Evolutionary conservation across 208 protist species (phyloP).

Genomic region (Trypanosoma theileri): DNA sequence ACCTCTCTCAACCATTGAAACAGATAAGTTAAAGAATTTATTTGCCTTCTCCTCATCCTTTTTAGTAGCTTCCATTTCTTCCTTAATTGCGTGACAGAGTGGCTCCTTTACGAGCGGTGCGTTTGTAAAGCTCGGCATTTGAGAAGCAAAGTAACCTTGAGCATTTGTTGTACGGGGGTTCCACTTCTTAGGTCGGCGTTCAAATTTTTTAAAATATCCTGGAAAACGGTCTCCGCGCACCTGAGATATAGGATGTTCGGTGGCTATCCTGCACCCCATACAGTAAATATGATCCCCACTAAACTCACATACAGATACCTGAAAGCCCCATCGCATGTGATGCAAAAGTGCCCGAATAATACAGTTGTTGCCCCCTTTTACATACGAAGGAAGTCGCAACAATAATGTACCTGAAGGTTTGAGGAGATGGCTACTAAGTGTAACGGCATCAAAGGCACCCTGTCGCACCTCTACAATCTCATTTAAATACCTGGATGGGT

Average conservation of each 20-base stretch:
- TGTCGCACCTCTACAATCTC: background rate
- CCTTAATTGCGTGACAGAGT: constrained; percentile 25
- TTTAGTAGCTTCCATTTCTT: constrained; percentile 31
- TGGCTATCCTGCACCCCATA: constrained; percentile 18
- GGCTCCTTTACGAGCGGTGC: constrained; percentile 40
- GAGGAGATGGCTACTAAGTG: constrained; percentile 20
- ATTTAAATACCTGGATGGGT: background rate
- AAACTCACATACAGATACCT: constrained; percentile 7
- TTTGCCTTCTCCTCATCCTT: constrained; percentile 42
- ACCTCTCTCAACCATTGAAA: constrained; percentile 66
- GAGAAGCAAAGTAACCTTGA: constrained; percentile 23
- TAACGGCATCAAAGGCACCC: constrained; percentile 6
- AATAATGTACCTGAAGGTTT: constrained; percentile 24
- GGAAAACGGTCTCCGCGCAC: constrained; percentile 38
- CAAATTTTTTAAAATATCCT: constrained; percentile 27
- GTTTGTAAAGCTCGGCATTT: constrained; percentile 56
- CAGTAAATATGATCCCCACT: constrained; percentile 20
- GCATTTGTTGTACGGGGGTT: constrained; percentile 39
- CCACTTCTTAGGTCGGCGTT: constrained; percentile 38
- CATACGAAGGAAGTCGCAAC: constrained; percentile 15
- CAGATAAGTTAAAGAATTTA: constrained; percentile 57
- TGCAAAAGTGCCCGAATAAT: background rate
- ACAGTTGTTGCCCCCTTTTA: background rate
- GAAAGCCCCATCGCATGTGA: constrained; percentile 26
- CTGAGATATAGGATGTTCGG: constrained; percentile 22